Percentiles rank a stretch among this genome's conserved stretches.
phyloP scores from a whole-genome alignment of 176 grass and related monocot genomes.

The Tillandsia fasciculata region DNA sequence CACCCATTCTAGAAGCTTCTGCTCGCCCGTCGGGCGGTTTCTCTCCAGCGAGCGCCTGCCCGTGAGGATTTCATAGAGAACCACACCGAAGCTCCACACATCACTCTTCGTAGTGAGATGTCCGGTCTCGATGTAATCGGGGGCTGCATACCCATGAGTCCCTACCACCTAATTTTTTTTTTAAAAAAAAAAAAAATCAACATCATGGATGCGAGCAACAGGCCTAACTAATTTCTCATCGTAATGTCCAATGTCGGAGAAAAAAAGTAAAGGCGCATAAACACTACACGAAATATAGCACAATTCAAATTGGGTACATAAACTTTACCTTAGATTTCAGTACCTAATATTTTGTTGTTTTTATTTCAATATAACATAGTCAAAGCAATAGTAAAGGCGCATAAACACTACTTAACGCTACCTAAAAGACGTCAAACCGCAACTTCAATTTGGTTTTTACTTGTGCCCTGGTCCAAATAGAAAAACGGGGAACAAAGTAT shows the following conservation, averaged over 20 bases:
- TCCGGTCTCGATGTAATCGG: slow-evolving; percentile 79
- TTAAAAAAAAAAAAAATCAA: background rate
- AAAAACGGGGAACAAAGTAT: background rate
- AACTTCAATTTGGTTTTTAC: too few species aligned
- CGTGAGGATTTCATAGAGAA: slow-evolving; percentile 84
- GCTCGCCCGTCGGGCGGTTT: slow-evolving; percentile 49
- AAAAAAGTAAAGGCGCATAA: too few species aligned
- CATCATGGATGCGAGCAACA: background rate
- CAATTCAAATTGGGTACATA: too few species aligned
- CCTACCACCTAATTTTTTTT: slow-evolving; percentile 55
- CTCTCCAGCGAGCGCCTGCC: slow-evolving; percentile 66
- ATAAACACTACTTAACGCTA: too few species aligned
- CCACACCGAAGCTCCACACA: slow-evolving; percentile 90
- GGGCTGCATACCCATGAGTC: slow-evolving; percentile 87
- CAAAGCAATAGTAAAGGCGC: too few species aligned
- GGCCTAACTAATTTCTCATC: background rate
- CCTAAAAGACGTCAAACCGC: too few species aligned
- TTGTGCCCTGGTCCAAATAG: background rate
- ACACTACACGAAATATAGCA: too few species aligned
- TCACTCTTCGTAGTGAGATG: slow-evolving; percentile 83
- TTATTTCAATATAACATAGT: too few species aligned
- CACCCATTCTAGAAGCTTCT: slow-evolving; percentile 92
- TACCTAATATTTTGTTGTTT: too few species aligned
- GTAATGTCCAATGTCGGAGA: background rate
- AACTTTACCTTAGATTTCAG: too few species aligned